These are phyloP conservation scores for Ogataea hybrid DNA, from an alignment of 1,139 yeast genomes.

Conservation along the genomic window DNA sequence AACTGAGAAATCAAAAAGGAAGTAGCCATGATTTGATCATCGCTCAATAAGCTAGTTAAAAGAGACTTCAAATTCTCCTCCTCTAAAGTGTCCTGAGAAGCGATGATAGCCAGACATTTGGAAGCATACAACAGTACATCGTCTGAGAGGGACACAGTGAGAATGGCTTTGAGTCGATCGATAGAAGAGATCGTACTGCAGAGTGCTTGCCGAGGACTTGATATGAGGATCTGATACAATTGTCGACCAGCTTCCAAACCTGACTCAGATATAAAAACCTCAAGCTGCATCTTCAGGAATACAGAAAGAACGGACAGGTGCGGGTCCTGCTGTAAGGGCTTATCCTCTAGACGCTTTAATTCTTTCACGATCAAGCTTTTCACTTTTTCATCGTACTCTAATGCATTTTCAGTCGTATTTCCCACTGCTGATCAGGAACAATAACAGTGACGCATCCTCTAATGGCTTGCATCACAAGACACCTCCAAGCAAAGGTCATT, in stretches of 20 bases:
- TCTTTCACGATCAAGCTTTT: conserved; percentile 37
- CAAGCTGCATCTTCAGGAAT: conserved; percentile 20
- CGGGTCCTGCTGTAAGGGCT: neutral
- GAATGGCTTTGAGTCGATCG: conserved; percentile 15
- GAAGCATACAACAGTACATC: conserved; percentile 40
- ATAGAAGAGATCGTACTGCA: conserved; percentile 24
- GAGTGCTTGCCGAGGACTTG: conserved; percentile 37
- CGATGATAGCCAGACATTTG: conserved; percentile 53
- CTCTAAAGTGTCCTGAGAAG: conserved; percentile 41
- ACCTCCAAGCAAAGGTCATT: conserved; percentile 48
- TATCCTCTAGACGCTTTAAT: conserved; percentile 17
- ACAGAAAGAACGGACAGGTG: conserved; percentile 7
- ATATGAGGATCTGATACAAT: conserved; percentile 37
- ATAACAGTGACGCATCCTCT: conserved; percentile 52
- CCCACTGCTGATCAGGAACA: conserved; percentile 75
- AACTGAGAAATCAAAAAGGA: conserved; percentile 23
- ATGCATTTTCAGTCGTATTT: conserved; percentile 65
- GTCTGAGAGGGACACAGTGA: conserved; percentile 35
- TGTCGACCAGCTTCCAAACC: conserved; percentile 24
- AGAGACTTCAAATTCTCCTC: conserved; percentile 18
- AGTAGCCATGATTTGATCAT: conserved; percentile 14
- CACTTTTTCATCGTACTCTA: conserved; percentile 59
- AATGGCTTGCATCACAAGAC: conserved; percentile 65
- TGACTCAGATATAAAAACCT: conserved; percentile 15
- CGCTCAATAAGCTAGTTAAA: conserved; percentile 14